A percentile compares a stretch with the other conserved stretches of the same genome.
Evolutionary conservation across 2,329 filamentous ascomycete species (phyloP).

Genomic region (Colletotrichum lentis): DNA sequence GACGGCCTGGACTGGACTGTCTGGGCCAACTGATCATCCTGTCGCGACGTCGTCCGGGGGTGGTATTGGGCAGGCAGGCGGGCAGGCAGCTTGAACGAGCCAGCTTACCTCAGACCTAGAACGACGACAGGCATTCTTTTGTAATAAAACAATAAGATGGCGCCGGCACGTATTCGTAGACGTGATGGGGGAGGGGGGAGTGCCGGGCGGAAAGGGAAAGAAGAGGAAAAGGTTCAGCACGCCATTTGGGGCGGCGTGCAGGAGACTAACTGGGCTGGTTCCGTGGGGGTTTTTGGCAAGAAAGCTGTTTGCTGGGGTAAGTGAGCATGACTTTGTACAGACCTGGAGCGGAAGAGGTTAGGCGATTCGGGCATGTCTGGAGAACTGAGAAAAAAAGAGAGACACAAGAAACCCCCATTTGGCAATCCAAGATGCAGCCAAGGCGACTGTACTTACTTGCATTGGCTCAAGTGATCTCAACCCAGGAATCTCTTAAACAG

Average conservation of each 20-base stretch:
- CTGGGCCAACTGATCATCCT: constrained; percentile 11
- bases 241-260: constrained; percentile 34
- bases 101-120: constrained; percentile 18
- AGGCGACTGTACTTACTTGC: background rate
- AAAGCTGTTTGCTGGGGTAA: background rate
- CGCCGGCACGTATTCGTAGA: background rate
- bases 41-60: background rate
- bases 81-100: background rate
- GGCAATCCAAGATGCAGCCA: background rate
- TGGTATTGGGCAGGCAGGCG: constrained; percentile 12
- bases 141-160: background rate
- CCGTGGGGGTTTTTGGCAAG: constrained; percentile 30
- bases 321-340: background rate
- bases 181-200: background rate
- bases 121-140: background rate
- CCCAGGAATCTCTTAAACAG: background rate
- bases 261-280: constrained; percentile 19
- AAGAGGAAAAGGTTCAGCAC: constrained; percentile 19
- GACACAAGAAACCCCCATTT: background rate
- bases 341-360: no score
- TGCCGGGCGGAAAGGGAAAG: constrained; percentile 14
- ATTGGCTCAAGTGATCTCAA: background rate
- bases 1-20: constrained; percentile 24
- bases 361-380: background rate
- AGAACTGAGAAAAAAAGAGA: background rate